Base-by-base conservation (phyloP, 225 moss, liverwort and hornwort genomes). In the Sphagnum tenellum region DNA sequence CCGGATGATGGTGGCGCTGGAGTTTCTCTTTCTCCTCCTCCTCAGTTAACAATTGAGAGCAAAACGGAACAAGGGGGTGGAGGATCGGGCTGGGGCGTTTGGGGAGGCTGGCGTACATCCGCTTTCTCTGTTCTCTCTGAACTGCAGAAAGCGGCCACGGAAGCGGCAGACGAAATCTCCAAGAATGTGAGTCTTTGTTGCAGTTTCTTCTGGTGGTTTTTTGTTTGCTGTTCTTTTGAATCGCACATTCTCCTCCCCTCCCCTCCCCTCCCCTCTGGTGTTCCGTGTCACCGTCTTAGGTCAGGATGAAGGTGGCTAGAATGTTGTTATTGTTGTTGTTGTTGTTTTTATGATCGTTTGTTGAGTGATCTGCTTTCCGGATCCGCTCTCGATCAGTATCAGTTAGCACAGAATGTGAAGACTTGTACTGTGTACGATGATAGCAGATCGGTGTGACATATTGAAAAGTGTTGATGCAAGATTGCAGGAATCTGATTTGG, bases 61-160 rank as follows among this genome's bases (percentile, higher is more conserved):
- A 29, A 29, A 29, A 29, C 29, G 10, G 71, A 45, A 3, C 76
- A 68, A 62, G 80, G 75, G 44, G 78, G 72, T 11, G 71, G 74
- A 46, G 75, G 65, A 14, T 7, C 7, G n/a, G 79, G 76, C 2
- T 64, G 76, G 71, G 89, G 87, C 5, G 86, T 86, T 12, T 96
- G 92, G 95, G 95, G 92, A 53, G 82, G 92, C 8, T 96, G 89
- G 92, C 89, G 90, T 50, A 79, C 92, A 4, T 96, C 95, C 8
- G 95, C 95, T n/a, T 77, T 92, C 48, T 88, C 89, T 10, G 92
- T 90, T 55, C 78, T 96, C 50, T 80, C 84, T 47, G 92, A 90
- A 70, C 70, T 90, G 46, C 92, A 96, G 75, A 90, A 92, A 73
- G 92, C 71, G 69, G 95, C 95, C 60, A 69, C 82, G 50, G 91